Percentiles rank a stretch among this genome's conserved stretches.
Conservation (phyloP, 345 rosid species). For the Ceriops decandra region DNA sequence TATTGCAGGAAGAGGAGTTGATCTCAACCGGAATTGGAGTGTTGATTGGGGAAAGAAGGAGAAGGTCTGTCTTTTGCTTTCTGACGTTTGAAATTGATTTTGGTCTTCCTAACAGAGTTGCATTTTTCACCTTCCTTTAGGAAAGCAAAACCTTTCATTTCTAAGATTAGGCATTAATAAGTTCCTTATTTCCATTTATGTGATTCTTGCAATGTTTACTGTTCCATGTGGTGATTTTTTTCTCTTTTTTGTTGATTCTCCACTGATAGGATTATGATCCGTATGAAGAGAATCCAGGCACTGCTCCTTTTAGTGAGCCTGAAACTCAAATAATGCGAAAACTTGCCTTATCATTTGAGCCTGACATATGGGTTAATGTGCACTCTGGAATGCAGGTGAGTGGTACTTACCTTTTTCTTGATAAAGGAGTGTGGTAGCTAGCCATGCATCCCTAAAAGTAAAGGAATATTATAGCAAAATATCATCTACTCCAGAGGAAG, state of each 20-base stretch:
- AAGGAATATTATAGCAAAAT: no score
- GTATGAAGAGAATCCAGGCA: slow-evolving; percentile 95
- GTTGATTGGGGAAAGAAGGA: slow-evolving; percentile 99
- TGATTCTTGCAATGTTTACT: no score
- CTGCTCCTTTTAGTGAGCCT: slow-evolving; percentile 90
- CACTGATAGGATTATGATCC: slow-evolving; percentile 88
- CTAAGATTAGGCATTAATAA: neutral
- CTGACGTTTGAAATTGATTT: slow-evolving; percentile 3
- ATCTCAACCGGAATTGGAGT: slow-evolving; percentile 95
- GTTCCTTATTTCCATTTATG: no score
- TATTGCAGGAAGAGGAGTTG: slow-evolving; percentile 89
- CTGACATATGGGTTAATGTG: slow-evolving; percentile 94
- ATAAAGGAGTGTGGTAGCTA: no score
- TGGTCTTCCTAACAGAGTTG: neutral
- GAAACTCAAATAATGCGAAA: slow-evolving; percentile 89
- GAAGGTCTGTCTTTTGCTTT: slow-evolving; percentile 44
- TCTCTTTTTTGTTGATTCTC: slow-evolving; percentile 10
- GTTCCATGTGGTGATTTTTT: neutral
- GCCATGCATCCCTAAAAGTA: no score
- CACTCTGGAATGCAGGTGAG: slow-evolving; percentile 97
- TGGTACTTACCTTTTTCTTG: neutral
- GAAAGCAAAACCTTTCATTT: neutral
- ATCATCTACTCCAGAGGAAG: no score
- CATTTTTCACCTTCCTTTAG: neutral
- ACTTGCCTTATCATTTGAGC: slow-evolving; percentile 85